These are phyloP conservation scores for Globisporangium parvum DNA, from an alignment of 352 stramenopile species.

Conservation along the genomic window DNA sequence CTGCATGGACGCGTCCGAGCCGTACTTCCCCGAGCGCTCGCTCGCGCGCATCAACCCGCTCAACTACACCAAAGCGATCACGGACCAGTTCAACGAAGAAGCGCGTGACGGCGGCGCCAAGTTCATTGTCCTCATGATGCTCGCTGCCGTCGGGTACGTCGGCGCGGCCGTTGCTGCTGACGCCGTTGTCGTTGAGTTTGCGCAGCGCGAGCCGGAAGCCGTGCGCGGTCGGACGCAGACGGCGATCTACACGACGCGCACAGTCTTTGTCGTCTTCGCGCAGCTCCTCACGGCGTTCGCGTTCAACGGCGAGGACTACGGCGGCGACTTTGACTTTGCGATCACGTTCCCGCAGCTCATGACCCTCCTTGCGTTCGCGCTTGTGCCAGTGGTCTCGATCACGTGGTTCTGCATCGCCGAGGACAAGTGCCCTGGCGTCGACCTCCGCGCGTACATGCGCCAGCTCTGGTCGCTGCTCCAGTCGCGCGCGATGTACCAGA, in stretches of 20 bases:
- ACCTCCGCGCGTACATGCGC: too few relatives aligned
- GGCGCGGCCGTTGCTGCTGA: slow-evolving; percentile 11
- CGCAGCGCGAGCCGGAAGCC: slow-evolving; percentile 19
- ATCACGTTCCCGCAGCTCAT: slow-evolving; percentile 12
- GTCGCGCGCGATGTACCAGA: slow-evolving; percentile 16
- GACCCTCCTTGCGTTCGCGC: too few relatives aligned
- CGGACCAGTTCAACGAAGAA: too few relatives aligned
- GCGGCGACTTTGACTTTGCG: slow-evolving; percentile 15
- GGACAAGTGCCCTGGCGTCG: too few relatives aligned
- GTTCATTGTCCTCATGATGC: slow-evolving; percentile 30
- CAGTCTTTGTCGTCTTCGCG: slow-evolving; percentile 13
- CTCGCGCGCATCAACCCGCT: too few relatives aligned
- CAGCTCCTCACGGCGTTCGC: slow-evolving; percentile 14
- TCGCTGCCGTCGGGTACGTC: slow-evolving; percentile 25
- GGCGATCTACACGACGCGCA: slow-evolving; percentile 15
- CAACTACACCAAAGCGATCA: too few relatives aligned
- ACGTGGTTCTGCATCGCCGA: too few relatives aligned
- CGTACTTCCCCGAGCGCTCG: too few relatives aligned
- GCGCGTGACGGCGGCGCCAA: too few relatives aligned
- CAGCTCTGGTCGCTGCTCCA: too few relatives aligned
- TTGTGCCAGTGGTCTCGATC: too few relatives aligned
- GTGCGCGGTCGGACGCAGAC: slow-evolving; percentile 20
- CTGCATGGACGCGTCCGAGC: too few relatives aligned
- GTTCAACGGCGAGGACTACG: slow-evolving; percentile 21
- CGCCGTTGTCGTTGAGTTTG: slow-evolving; percentile 20